These are phyloP conservation scores for Phytopythium chamaehyphon DNA, from an alignment of 352 stramenopile species.

Conservation along the genomic window DNA sequence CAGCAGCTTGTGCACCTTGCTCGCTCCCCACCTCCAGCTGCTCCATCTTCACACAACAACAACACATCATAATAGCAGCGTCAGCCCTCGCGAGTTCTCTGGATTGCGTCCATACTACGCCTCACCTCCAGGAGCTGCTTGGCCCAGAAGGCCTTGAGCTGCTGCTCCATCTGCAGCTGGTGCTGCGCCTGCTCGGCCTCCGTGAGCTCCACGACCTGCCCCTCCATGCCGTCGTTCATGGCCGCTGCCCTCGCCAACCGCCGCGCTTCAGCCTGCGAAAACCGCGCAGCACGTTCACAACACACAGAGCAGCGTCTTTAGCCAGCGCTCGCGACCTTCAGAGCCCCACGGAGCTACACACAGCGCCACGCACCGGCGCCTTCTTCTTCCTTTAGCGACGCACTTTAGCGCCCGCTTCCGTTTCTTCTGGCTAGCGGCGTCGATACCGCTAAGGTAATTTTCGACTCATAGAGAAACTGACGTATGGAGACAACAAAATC, in stretches of 20 bases:
- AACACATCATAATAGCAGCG: slow-evolving; percentile 2
- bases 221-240: slow-evolving; percentile 48
- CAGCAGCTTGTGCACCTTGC: slow-evolving; percentile 75
- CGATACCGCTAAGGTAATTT: too few relatives aligned
- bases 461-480: too few relatives aligned
- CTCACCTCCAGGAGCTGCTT: slow-evolving; percentile 88
- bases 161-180: slow-evolving; percentile 84
- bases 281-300: too few relatives aligned
- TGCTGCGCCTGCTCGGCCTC: slow-evolving; percentile 83
- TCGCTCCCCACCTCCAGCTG: slow-evolving; percentile 91
- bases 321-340: too few relatives aligned
- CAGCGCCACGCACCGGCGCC: neutral
- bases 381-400: too few relatives aligned
- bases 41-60: slow-evolving; percentile 65
- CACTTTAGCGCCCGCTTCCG: too few relatives aligned
- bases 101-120: too few relatives aligned
- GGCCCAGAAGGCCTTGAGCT: slow-evolving; percentile 92
- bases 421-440: too few relatives aligned
- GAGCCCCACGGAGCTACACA: neutral
- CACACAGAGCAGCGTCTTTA: too few relatives aligned
- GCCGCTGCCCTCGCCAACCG: neutral
- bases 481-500: too few relatives aligned
- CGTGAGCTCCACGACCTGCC: slow-evolving; percentile 84
- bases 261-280: too few relatives aligned
- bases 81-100: too few relatives aligned